Evolutionary conservation across 352 stramenopile genomes (phyloP).

Genomic region (Thalassiosira mediterranea): DNA sequence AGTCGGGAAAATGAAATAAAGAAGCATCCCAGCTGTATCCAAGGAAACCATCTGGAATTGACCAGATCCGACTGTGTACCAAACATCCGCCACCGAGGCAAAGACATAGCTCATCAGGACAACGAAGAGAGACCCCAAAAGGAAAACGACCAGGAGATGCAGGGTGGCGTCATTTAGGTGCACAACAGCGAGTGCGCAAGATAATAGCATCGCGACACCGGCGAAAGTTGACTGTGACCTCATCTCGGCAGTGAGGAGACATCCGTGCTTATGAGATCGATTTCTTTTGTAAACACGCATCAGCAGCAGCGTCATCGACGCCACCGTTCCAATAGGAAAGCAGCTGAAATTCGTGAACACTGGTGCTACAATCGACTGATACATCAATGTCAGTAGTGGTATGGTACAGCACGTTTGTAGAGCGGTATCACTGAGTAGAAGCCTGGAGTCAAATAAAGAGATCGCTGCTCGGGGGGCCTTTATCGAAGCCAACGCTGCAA

Average conservation of each 20-base stretch:
- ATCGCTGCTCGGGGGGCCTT: not conserved
- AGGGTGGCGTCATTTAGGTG: not conserved
- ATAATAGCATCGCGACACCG: constrained; percentile 21
- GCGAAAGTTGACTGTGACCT: constrained; percentile 41
- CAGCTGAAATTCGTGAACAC: constrained; percentile 7
- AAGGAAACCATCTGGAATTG: constrained; percentile 58
- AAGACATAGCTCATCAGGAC: constrained; percentile 26
- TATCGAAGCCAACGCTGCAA: constrained; percentile 11
- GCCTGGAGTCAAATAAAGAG: constrained; percentile 6
- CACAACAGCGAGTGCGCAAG: constrained; percentile 2
- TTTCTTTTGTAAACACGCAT: constrained; percentile 32
- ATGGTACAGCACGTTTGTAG: constrained; percentile 16
- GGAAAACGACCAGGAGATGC: constrained; percentile 17
- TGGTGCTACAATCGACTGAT: constrained; percentile 11
- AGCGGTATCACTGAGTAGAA: not conserved
- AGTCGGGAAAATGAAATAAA: constrained; percentile 44
- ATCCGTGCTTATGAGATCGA: constrained; percentile 45
- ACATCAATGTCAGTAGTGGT: constrained; percentile 17
- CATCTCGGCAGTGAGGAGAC: constrained; percentile 33
- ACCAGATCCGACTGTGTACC: constrained; percentile 50
- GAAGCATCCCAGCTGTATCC: constrained; percentile 38
- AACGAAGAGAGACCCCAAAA: constrained; percentile 25
- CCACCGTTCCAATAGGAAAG: constrained; percentile 15
- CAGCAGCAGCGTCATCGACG: constrained; percentile 27
- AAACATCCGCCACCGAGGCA: constrained; percentile 34